Evolutionary conservation across 2,329 filamentous ascomycete species (phyloP).

Genomic region (Lithohypha guttulata): DNA sequence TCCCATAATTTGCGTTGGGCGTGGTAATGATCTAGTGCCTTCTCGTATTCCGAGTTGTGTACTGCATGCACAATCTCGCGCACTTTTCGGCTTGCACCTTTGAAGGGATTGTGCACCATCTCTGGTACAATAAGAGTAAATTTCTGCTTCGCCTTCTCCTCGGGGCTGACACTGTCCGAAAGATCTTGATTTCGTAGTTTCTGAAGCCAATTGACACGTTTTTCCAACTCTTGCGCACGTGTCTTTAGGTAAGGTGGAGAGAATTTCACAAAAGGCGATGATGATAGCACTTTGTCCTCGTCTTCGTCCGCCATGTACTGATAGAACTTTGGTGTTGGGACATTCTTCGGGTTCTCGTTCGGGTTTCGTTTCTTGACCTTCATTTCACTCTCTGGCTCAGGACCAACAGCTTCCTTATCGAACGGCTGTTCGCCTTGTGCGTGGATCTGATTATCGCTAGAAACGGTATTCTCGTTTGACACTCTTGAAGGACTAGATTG

Average conservation of each 20-base stretch:
- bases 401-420: constrained; percentile 11
- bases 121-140: constrained; percentile 90
- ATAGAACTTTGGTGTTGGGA: constrained; percentile 83
- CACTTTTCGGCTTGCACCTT: constrained; percentile 71
- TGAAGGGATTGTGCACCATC: constrained; percentile 80
- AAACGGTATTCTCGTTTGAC: neutral
- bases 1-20: constrained; percentile 96
- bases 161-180: constrained; percentile 33
- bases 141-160: constrained; percentile 56
- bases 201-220: constrained; percentile 70
- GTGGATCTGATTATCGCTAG: constrained; percentile 10
- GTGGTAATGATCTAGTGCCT: constrained; percentile 82
- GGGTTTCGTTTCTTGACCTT: constrained; percentile 34
- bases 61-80: constrained; percentile 91
- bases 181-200: constrained; percentile 63
- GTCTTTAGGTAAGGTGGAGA: constrained; percentile 87
- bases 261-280: constrained; percentile 93
- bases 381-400: constrained; percentile 9
- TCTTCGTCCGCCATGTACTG: constrained; percentile 91
- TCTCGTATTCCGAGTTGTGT: constrained; percentile 93
- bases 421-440: constrained; percentile 11
- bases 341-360: constrained; percentile 59
- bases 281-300: constrained; percentile 83
- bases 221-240: constrained; percentile 82
- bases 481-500: neutral